Evolutionary conservation across 345 rosid species (phyloP).

Genomic region (Euphorbia peplus): DNA sequence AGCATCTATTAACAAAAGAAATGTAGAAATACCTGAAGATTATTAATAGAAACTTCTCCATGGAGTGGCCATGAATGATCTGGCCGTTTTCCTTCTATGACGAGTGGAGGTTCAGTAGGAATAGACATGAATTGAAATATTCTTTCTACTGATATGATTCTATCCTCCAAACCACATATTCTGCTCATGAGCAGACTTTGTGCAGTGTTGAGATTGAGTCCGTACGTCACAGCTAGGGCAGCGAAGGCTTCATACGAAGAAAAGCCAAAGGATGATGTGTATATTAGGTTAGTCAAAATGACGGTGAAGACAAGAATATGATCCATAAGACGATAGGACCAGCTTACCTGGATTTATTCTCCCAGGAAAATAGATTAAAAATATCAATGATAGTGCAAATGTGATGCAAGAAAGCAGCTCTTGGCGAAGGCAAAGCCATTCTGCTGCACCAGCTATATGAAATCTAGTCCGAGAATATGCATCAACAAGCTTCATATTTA

Average conservation of each 20-base stretch:
- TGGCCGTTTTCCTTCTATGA: constrained; percentile 50
- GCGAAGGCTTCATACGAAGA: constrained; percentile 52
- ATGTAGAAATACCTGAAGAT: constrained; percentile 50
- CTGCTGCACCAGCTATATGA: constrained; percentile 46
- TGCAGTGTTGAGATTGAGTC: constrained; percentile 57
- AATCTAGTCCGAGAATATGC: constrained; percentile 50
- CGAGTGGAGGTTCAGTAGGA: constrained; percentile 73
- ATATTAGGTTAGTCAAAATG: not conserved
- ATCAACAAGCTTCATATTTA: constrained; percentile 52
- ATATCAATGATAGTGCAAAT: constrained; percentile 53
- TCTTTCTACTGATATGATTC: constrained; percentile 84
- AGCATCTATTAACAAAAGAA: not conserved
- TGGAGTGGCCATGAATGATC: constrained; percentile 56
- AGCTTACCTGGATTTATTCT: constrained; percentile 65
- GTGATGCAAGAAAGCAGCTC: constrained; percentile 51
- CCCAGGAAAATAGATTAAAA: constrained; percentile 48
- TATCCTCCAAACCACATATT: constrained; percentile 63
- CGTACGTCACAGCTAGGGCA: constrained; percentile 81
- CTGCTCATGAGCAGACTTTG: constrained; percentile 69
- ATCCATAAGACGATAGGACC: not conserved
- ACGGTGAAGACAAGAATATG: too few relatives aligned
- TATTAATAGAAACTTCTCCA: constrained; percentile 51
- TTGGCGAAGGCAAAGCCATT: constrained; percentile 71
- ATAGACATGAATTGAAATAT: constrained; percentile 68
- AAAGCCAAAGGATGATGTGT: not conserved